Conservation (phyloP, 2,329 filamentous ascomycete genomes). For the Pseudogymnoascus sp. region DNA sequence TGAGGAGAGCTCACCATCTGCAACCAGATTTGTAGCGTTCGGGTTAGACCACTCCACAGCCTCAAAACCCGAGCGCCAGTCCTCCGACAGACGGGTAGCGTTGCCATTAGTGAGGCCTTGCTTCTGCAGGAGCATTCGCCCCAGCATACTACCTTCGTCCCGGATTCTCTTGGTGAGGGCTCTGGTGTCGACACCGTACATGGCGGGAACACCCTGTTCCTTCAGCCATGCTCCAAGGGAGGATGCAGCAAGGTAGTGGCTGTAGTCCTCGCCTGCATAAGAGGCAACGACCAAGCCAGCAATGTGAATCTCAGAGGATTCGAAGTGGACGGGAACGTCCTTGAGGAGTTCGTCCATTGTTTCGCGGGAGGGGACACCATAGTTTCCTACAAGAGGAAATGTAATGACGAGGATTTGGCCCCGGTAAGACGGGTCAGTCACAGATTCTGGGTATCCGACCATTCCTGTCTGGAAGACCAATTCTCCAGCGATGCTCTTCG, state of each 20-base stretch:
- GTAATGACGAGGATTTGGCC: constrained; percentile 95
- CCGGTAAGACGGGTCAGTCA: constrained; percentile 80
- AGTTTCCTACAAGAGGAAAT: constrained; percentile 93
- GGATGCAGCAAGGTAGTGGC: constrained; percentile 83
- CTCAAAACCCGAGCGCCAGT: constrained; percentile 57
- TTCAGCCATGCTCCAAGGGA: constrained; percentile 93
- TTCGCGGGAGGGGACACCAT: constrained; percentile 86
- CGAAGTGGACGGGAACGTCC: constrained; percentile 85
- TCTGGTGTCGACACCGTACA: constrained; percentile 91
- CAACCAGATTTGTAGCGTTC: constrained; percentile 85
- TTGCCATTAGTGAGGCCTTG: constrained; percentile 34
- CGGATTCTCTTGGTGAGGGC: constrained; percentile 90
- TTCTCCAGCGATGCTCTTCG: constrained; percentile 91
- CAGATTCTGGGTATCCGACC: constrained; percentile 95
- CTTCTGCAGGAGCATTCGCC: constrained; percentile 73
- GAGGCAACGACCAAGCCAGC: constrained; percentile 84
- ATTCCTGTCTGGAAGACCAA: constrained; percentile 99
- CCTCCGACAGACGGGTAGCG: constrained; percentile 32
- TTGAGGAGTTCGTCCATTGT: constrained; percentile 75
- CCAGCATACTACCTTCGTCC: constrained; percentile 92
- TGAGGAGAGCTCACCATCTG: constrained; percentile 64
- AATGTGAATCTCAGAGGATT: constrained; percentile 86
- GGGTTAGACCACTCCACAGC: constrained; percentile 82
- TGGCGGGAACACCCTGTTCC: constrained; percentile 86
- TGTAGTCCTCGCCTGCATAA: constrained; percentile 91